Conservation (phyloP, 768 basidiomycete genomes). For the Lactarius pseudohatsudake region DNA sequence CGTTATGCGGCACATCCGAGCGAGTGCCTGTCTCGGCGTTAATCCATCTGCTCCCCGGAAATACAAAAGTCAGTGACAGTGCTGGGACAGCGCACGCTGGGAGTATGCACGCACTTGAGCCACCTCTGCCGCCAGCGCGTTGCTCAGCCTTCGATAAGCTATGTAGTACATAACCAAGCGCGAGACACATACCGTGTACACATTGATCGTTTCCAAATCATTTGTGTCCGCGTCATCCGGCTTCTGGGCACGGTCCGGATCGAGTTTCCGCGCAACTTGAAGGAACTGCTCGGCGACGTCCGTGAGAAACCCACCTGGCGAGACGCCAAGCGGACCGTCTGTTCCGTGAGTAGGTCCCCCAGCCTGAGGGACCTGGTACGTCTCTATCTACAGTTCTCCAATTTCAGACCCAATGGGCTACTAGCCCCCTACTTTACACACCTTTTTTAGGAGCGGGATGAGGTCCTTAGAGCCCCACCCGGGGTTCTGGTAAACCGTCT, state of each 20-base stretch:
- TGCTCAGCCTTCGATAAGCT: neutral
- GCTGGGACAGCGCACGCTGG: neutral
- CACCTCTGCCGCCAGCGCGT: constrained; percentile 45
- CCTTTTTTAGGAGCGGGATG: constrained; percentile 61
- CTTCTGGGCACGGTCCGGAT: constrained; percentile 26
- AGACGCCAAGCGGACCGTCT: constrained; percentile 44
- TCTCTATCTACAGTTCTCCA: constrained; percentile 37
- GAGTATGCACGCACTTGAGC: constrained; percentile 45
- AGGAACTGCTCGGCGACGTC: constrained; percentile 34
- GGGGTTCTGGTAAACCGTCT: constrained; percentile 46
- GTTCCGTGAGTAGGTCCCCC: constrained; percentile 45
- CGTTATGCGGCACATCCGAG: constrained; percentile 51
- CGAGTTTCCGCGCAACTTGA: constrained; percentile 31
- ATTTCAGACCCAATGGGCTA: neutral
- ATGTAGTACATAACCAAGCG: too few relatives aligned
- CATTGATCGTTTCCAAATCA: constrained; percentile 32
- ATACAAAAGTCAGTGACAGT: neutral
- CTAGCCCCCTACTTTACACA: constrained; percentile 23
- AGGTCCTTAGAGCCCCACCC: constrained; percentile 62
- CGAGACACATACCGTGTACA: constrained; percentile 31
- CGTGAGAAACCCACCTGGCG: constrained; percentile 31
- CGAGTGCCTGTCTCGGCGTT: constrained; percentile 50
- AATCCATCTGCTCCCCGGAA: constrained; percentile 48
- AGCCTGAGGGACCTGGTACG: constrained; percentile 37
- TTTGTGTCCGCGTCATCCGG: constrained; percentile 31